These are phyloP conservation scores for Dactylella cylindrospora DNA, from an alignment of 2,329 filamentous ascomycete species.

Conservation along the genomic window DNA sequence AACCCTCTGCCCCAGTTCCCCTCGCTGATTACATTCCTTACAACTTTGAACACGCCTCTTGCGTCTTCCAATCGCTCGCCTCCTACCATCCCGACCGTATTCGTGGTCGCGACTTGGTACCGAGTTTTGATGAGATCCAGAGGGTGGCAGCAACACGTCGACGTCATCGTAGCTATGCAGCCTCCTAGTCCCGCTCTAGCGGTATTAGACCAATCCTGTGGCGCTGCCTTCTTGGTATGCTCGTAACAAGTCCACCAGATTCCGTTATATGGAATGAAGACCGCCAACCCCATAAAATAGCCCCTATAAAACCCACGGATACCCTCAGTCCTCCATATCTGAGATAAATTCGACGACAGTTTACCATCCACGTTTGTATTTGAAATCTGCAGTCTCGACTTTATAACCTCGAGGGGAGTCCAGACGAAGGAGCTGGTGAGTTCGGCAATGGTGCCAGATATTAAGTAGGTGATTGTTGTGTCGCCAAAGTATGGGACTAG, in stretches of 20 bases:
- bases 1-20: conserved; percentile 30
- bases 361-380: conserved; percentile 16
- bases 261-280: conserved; percentile 42
- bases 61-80: conserved; percentile 32
- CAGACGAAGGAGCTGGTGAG: conserved; percentile 32
- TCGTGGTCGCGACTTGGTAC: conserved; percentile 35
- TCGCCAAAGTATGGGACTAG: conserved; percentile 34
- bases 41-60: conserved; percentile 19
- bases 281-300: conserved; percentile 27
- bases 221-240: conserved; percentile 32
- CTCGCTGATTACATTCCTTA: conserved; percentile 26
- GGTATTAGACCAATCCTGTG: conserved; percentile 11
- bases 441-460: conserved; percentile 32
- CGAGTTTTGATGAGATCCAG: conserved; percentile 37
- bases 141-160: conserved; percentile 33
- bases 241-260: conserved; percentile 43
- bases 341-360: conserved; percentile 18
- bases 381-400: conserved; percentile 37
- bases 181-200: conserved; percentile 17
- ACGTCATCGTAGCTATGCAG: conserved; percentile 22
- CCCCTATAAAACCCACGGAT: conserved; percentile 38
- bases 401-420: conserved; percentile 41
- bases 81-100: conserved; percentile 26
- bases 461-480: conserved; percentile 30
- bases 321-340: conserved; percentile 32